Conservation (phyloP, 768 basidiomycete species). For the Lanmaoa rubissima region DNA sequence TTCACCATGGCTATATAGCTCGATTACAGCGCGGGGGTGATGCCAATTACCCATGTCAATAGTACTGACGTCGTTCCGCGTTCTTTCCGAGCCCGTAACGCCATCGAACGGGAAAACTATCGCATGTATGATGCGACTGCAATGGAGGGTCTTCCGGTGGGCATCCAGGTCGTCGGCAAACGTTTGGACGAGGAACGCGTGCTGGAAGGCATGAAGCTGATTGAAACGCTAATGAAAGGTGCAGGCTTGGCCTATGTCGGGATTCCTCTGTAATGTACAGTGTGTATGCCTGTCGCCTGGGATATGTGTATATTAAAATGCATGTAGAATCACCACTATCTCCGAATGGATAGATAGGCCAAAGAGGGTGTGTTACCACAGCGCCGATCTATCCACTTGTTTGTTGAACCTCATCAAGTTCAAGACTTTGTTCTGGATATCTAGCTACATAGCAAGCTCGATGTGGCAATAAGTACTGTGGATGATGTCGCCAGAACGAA, state of each 20-base stretch:
- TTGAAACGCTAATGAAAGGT: constrained; percentile 30
- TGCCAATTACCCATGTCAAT: constrained; percentile 44
- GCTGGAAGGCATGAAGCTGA: constrained; percentile 43
- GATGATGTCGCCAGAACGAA: no score
- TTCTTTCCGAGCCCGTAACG: constrained; percentile 32
- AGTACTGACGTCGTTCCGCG: constrained; percentile 31
- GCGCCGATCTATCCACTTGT: not conserved
- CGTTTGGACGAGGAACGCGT: constrained; percentile 49
- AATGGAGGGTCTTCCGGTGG: constrained; percentile 46
- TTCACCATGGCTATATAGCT: constrained; percentile 25
- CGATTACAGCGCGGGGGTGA: constrained; percentile 44
- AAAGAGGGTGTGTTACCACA: not conserved
- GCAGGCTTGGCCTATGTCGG: constrained; percentile 25
- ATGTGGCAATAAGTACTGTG: no score
- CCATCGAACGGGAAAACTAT: constrained; percentile 40
- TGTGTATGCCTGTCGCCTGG: not conserved
- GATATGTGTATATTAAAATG: not conserved
- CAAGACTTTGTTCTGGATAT: not conserved
- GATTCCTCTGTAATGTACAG: constrained; percentile 17
- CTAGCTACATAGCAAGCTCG: not conserved
- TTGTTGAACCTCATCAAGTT: not conserved
- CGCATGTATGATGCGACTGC: constrained; percentile 39
- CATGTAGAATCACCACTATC: not conserved
- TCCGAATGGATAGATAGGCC: not conserved
- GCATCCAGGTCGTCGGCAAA: constrained; percentile 42